Percentiles rank a stretch among this genome's conserved stretches.
phyloP scores from a whole-genome alignment of 139 green algal genomes.

The Coelastrella sp. region DNA sequence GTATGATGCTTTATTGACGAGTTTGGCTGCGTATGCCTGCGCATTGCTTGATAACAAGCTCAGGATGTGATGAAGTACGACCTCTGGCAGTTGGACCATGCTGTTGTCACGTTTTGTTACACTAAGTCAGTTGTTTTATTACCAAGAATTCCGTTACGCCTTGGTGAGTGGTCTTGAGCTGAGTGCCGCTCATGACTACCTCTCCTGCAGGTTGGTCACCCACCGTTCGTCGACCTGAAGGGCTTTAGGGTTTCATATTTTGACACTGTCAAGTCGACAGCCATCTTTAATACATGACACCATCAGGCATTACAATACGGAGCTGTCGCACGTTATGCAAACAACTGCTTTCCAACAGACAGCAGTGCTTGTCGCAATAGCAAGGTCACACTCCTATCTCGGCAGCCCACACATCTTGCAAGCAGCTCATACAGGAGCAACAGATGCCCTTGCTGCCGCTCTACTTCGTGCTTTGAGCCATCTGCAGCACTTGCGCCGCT shows the following conservation, averaged over 20 bases:
- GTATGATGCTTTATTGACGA: neutral
- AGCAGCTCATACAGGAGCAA: slow-evolving; percentile 36
- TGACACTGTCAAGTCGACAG: too few relatives aligned
- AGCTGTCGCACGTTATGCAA: neutral
- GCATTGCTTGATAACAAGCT: neutral
- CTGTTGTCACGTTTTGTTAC: too few relatives aligned
- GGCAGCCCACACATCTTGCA: slow-evolving; percentile 32
- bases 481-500: neutral
- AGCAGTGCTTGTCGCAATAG: slow-evolving; percentile 2
- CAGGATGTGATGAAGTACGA: neutral
- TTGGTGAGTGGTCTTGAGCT: too few relatives aligned
- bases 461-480: neutral
- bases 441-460: slow-evolving; percentile 24
- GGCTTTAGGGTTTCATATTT: too few relatives aligned
- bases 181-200: too few relatives aligned
- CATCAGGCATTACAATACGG: too few relatives aligned
- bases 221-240: too few relatives aligned
- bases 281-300: too few relatives aligned
- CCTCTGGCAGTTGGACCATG: neutral
- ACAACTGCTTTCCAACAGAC: slow-evolving; percentile 19
- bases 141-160: too few relatives aligned
- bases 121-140: too few relatives aligned
- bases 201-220: too few relatives aligned
- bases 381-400: neutral
- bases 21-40: neutral